A percentile compares a stretch with the other conserved stretches of the same genome.
These are phyloP conservation scores for Tulasnella sp. DNA, from an alignment of 768 basidiomycete species.

Conservation along the genomic window DNA sequence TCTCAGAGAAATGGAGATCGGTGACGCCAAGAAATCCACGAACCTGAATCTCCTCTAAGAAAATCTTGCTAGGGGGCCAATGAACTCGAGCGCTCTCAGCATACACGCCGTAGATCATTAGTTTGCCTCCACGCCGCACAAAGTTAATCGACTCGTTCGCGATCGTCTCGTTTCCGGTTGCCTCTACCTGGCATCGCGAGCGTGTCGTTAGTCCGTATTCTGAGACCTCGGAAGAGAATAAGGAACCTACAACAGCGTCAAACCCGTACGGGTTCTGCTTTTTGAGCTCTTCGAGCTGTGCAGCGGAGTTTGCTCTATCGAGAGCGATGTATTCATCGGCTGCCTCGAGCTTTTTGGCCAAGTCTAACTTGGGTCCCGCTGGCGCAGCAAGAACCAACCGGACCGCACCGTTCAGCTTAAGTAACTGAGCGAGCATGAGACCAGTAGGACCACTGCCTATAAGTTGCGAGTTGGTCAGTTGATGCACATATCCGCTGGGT, in stretches of 20 bases:
- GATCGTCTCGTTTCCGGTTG: conserved; percentile 78
- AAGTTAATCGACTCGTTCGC: conserved; percentile 89
- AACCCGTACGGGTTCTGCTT: conserved; percentile 82
- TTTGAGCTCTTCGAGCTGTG: conserved; percentile 78
- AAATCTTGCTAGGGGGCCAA: conserved; percentile 83
- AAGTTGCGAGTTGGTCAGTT: background rate
- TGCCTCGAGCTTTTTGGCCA: conserved; percentile 72
- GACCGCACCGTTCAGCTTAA: conserved; percentile 81
- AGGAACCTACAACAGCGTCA: conserved; percentile 60
- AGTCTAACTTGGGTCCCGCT: conserved; percentile 86
- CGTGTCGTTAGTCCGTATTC: background rate
- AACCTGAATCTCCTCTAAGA: conserved; percentile 65
- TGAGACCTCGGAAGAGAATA: background rate
- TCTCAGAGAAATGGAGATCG: background rate
- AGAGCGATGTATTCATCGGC: conserved; percentile 85
- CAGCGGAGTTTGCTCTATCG: conserved; percentile 65
- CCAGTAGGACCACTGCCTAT: conserved; percentile 44
- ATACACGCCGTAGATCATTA: conserved; percentile 90
- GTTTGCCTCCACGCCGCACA: conserved; percentile 76
- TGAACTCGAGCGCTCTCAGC: conserved; percentile 77
- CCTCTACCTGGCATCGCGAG: conserved; percentile 46
- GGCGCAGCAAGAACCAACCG: conserved; percentile 69
- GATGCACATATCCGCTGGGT: background rate
- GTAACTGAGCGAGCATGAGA: conserved; percentile 81
- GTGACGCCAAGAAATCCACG: conserved; percentile 27